Percentiles rank a stretch among this genome's conserved stretches.
These are phyloP conservation scores for Solanum chilense DNA, from an alignment of 257 asterid genomes.

Conservation along the genomic window DNA sequence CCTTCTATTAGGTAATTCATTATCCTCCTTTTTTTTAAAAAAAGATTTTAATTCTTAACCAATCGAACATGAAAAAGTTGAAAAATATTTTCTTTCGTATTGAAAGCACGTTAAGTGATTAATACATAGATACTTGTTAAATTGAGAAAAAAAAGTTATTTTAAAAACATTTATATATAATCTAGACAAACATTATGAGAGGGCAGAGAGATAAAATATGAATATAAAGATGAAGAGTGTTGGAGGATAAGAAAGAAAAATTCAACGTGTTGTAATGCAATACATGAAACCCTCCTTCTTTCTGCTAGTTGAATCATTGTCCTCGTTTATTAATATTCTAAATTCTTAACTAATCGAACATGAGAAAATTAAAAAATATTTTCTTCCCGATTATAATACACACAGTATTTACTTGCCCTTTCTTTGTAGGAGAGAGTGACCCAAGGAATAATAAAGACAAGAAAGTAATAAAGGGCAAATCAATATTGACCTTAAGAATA, in stretches of 20 bases:
- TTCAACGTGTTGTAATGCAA: background rate
- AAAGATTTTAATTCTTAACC: background rate
- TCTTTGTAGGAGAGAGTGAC: background rate
- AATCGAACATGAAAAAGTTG: background rate
- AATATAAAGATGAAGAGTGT: background rate
- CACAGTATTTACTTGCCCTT: background rate
- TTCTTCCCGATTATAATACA: no score
- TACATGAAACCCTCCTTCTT: background rate
- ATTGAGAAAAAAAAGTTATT: background rate
- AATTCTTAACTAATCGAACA: background rate
- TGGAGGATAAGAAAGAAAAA: background rate
- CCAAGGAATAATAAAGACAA: background rate
- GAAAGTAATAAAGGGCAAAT: background rate
- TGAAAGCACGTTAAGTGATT: background rate
- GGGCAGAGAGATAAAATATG: accelerated
- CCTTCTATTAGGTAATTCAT: background rate
- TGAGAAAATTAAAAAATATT: background rate
- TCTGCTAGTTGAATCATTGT: background rate
- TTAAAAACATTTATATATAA: background rate
- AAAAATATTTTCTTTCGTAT: accelerated
- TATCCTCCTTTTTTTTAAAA: background rate
- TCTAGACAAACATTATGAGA: background rate
- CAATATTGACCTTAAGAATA: background rate
- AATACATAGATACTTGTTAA: background rate
- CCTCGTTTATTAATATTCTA: background rate